phyloP scores from a whole-genome alignment of 116 monocot genomes.

The Zostera marina region DNA sequence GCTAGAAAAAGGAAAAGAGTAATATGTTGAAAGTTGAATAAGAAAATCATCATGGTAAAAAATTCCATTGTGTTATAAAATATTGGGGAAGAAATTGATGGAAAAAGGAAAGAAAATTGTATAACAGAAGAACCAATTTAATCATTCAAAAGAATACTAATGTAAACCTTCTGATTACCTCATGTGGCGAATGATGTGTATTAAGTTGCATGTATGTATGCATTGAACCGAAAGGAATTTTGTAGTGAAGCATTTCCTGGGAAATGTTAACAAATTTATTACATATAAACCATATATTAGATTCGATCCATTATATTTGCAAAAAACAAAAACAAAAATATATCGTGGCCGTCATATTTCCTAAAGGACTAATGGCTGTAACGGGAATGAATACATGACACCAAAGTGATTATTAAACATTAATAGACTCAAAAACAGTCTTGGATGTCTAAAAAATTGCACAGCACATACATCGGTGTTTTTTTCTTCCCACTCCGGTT shows the following conservation, averaged over 20 bases:
- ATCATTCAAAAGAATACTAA: not conserved
- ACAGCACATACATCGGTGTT: constrained; percentile 53
- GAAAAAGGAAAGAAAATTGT: no score
- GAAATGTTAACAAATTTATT: constrained; percentile 4
- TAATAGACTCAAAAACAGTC: not conserved
- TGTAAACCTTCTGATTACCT: constrained; percentile 21
- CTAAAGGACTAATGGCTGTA: no score
- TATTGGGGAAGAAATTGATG: no score
- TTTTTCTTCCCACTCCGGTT: constrained; percentile 38
- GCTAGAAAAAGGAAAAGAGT: no score
- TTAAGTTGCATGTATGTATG: constrained; percentile 66
- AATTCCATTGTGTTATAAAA: no score
- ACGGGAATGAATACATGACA: not conserved
- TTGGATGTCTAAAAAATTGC: constrained; percentile 1
- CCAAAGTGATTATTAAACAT: not conserved
- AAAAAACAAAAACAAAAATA: not conserved
- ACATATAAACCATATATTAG: no score
- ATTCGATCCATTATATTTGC: no score
- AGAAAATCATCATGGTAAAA: no score
- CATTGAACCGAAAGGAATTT: constrained; percentile 64
- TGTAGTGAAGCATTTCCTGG: constrained; percentile 72
- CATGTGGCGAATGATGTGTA: constrained; percentile 22
- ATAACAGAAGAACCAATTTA: not conserved
- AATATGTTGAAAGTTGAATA: no score
- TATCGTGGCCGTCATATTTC: not conserved